Base-by-base conservation (phyloP, 1,139 yeast species). In the Suhomyces yuchorum region DNA sequence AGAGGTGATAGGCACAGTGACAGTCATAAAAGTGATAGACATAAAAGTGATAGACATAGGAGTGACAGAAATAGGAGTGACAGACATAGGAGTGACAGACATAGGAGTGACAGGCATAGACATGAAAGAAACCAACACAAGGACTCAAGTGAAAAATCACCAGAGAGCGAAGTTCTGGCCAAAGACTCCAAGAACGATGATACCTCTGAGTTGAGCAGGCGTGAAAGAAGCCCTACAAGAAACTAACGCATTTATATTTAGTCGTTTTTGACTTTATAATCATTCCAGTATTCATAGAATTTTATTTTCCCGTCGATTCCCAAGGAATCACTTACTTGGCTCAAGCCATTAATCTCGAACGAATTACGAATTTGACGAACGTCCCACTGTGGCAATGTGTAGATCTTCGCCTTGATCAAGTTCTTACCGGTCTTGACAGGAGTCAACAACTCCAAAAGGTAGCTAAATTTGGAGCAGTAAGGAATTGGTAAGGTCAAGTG, bases 401-500 rank as follows among this genome's bases (percentile, higher is more conserved):
- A 66, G 22, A 68, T 53, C 54, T 70, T 72, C 32, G 61, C 56
- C 39, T 54, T 61, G 30, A 69, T 53, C 23, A 40, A 40, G 46
- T 65, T 61, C 36, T 56, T 57, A 30, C 48, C 53, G 22, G 48
- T 46, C 28, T 54, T 50, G 17, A 58, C 50, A 32, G 68, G 67
- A 5, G 63, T 53, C 18, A 71, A 53, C 40, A 69, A 57, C 37
- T 61, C 61, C 47, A 53, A 59, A 15, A 68, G 49, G 51, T 68
- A 73, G 17, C 53, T 43, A n/a, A 54, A 48, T 20, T 51, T 55
- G 8, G 63, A 52, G 9, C 56, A 37, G 38, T 56, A 47, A 3
- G 77, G 74, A 35, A 72, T 64, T 9, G 78, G 73, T 17, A 70
- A 54, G 2, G 73, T 65, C 40, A 69, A 64, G 51, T 61, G 59